Percentiles rank a stretch among this genome's conserved stretches.
Conservation (phyloP, 495 filamentous ascomycete genomes). For the Penicillium coprophilum region DNA sequence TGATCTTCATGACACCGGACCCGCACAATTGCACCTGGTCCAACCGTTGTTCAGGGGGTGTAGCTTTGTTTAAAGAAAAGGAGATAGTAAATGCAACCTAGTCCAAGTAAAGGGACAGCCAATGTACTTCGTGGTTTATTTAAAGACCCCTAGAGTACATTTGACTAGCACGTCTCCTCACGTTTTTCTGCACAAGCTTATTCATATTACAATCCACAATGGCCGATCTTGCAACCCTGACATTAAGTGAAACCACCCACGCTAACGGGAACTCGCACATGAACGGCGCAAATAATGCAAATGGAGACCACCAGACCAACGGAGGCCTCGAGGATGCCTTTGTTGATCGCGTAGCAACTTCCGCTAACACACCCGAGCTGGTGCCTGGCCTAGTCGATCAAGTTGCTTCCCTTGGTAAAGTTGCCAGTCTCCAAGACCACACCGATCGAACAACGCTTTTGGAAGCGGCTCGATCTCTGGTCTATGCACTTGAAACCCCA, state of each 20-base stretch:
- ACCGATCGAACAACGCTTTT: conserved; percentile 28
- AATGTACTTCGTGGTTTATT: background rate
- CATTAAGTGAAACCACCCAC: background rate
- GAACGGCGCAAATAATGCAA: background rate
- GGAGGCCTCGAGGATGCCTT: conserved; percentile 4
- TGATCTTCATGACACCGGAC: background rate
- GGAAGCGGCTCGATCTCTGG: conserved; percentile 32
- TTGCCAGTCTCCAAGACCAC: conserved; percentile 18
- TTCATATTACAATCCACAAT: background rate
- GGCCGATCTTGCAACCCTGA: background rate
- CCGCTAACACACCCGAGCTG: conserved; percentile 27
- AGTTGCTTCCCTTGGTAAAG: conserved; percentile 22
- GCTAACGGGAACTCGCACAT: background rate
- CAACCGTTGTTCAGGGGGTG: background rate
- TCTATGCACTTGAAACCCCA: conserved; percentile 41
- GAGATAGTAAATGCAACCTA: background rate
- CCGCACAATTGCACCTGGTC: background rate
- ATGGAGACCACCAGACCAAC: background rate
- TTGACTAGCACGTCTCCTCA: background rate
- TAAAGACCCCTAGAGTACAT: background rate
- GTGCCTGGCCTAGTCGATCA: conserved; percentile 30
- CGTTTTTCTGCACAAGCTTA: background rate
- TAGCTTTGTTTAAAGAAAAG: background rate
- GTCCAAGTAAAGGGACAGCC: too few species aligned
- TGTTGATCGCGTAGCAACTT: conserved; percentile 23